A percentile compares a stretch with the other conserved stretches of the same genome.
Conservation (phyloP, 73 alveolate species). For the Tetrahymena malaccensis region DNA sequence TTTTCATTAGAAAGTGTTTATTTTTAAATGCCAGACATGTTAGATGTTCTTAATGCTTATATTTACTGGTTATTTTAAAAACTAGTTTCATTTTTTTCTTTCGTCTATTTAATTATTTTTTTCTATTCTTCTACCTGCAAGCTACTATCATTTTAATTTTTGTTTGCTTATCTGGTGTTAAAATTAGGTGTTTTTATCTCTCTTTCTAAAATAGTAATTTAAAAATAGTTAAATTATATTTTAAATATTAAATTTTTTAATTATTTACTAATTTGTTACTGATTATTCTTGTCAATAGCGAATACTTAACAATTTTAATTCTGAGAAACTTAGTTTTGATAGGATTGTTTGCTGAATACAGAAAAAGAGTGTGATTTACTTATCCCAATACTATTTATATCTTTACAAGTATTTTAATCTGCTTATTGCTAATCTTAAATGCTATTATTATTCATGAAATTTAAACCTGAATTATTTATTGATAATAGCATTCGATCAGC, state of each 20-base stretch:
- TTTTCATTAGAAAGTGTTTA: no score
- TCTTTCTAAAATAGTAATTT: not conserved
- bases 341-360: not conserved
- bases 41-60: not conserved
- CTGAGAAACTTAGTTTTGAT: not conserved
- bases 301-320: not conserved
- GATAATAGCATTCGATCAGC: not conserved
- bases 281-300: not conserved
- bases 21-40: not conserved
- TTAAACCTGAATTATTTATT: not conserved
- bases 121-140: not conserved
- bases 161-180: not conserved
- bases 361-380: not conserved
- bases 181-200: not conserved
- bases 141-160: no score
- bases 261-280: not conserved
- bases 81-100: not conserved
- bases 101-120: not conserved
- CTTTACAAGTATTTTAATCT: not conserved
- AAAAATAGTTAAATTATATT: no score
- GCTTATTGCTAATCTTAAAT: not conserved
- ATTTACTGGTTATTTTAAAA: not conserved
- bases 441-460: not conserved
- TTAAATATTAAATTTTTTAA: no score
- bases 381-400: not conserved